These are phyloP conservation scores for Primulina tabacum DNA, from an alignment of 257 asterid genomes.

Conservation along the genomic window DNA sequence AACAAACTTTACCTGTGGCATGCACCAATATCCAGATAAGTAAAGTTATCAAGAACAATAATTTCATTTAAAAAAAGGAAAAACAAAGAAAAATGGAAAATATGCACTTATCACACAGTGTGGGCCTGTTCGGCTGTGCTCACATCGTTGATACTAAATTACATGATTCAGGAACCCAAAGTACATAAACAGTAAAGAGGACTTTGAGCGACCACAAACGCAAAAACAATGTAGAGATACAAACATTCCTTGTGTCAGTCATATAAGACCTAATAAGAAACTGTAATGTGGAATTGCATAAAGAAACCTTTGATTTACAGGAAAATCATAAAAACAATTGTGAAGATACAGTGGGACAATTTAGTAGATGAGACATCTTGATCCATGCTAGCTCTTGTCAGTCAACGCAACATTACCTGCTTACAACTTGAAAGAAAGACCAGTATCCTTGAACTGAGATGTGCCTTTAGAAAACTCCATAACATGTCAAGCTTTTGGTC, in stretches of 20 bases:
- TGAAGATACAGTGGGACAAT: background rate
- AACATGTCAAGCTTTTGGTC: slow-evolving; percentile 85
- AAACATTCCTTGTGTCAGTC: too few relatives aligned
- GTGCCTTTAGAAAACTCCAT: slow-evolving; percentile 90
- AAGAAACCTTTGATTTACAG: background rate
- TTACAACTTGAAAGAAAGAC: slow-evolving; percentile 89
- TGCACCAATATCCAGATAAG: slow-evolving; percentile 24
- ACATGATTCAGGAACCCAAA: background rate
- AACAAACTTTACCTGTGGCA: slow-evolving; percentile 69
- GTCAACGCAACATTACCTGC: slow-evolving; percentile 54
- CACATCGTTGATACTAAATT: background rate
- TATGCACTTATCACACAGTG: background rate
- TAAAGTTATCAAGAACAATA: slow-evolving; percentile 9
- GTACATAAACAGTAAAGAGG: background rate
- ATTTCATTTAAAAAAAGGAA: too few relatives aligned
- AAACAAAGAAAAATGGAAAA: background rate
- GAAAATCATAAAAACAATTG: background rate
- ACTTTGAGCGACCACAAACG: background rate
- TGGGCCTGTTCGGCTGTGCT: background rate
- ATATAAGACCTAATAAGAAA: background rate
- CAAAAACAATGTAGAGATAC: background rate
- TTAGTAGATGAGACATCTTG: background rate
- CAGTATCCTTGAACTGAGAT: slow-evolving; percentile 75
- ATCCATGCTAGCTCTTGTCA: slow-evolving; percentile 10
- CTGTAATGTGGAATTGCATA: background rate